Base-by-base conservation (phyloP, 352 stramenopile species). In the Pythium volutum region DNA sequence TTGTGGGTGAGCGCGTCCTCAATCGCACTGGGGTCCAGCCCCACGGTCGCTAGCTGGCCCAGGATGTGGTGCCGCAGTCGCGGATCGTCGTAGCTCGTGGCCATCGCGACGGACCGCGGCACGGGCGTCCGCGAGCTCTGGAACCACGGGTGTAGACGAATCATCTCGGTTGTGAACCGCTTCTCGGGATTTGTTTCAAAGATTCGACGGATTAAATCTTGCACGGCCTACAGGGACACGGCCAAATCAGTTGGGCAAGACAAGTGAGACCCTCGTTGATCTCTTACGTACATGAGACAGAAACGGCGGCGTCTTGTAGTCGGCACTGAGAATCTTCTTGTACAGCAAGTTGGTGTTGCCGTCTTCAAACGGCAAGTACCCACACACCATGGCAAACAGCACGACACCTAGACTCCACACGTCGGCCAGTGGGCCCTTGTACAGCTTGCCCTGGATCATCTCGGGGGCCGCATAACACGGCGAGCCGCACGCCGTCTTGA, bases 341-440 rank as follows among this genome's bases (percentile, higher is more conserved):
- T 98, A 98, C 2, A 98, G 75, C 36, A 89, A 50, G 22, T 82
- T 85, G 1, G 89, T 98, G 72, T 97, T 97, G 65, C 79, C 82
- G 64, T 98, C 86, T 48, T 98, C 92, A 59, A 98, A 98, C 11
- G 93, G 93, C 55, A 98, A 70, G 46, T 83, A 91, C 0, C 93
- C 93, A 50, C 84, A 94, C 8, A 98, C 82, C 70, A 98, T 87
- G 0, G 92, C 92, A 67, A 97, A 98, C 9, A 98, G 82, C 33
- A 98, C 87, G 38, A 98, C 91, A 15, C 93, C 93, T 9, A 97
- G 75, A 51, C 81, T 96, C 93, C 93, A 98, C 46, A 97, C 77
- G 56, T 98, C 93, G 4, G 88, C 91, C 29, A 88, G 54, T 2
- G 81, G 89, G 0, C 91, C 91, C 33, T 79, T 74, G 70, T 97